Evolutionary conservation across 108 stramenopile genomes (phyloP), one percentile per base, ranked within the genome.

Genomic region (Chaetoceros tenuissimus): DNA sequence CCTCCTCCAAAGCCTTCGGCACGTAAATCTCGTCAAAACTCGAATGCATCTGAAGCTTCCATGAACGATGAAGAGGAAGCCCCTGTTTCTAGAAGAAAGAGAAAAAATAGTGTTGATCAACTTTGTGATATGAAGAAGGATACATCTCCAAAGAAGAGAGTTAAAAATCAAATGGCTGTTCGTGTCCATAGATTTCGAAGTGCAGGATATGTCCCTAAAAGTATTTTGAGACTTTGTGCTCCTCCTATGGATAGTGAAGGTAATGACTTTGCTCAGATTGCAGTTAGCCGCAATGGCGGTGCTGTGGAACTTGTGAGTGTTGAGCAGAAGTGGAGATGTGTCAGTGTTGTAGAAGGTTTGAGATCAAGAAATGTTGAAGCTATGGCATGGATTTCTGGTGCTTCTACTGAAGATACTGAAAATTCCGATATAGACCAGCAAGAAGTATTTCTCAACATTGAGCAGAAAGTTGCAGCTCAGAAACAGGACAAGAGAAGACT

Each of bases 101-200:
- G n/a, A n/a, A n/a, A n/a, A n/a, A n/a, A n/a, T n/a, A n/a, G n/a
- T n/a, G n/a, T n/a, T n/a, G n/a, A n/a, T n/a, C n/a, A n/a, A n/a
- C n/a, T n/a, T n/a, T n/a, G n/a, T n/a, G n/a, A n/a, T n/a, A n/a
- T n/a, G n/a, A n/a, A n/a, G n/a, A n/a, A n/a, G n/a, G n/a, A n/a
- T 53, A 52, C 53, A 29, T 29, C 55, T 21, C 59, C 10, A 40
- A 19, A 51, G 5, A 24, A 57, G 51, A 16, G 5, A 26, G 51
- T 53, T 3, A 62, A 62, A 40, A 55, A 62, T 3, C 55, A 60
- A 5, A 57, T 90, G 69, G 77, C 84, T 24, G 71, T 69, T 8
- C 26, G 48, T 21, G 82, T 92, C 28, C 90, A 92, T 55, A 69
- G 90, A 21, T n/a, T 92, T 20, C 74, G 90, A 13, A 73, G 82